Evolutionary conservation across 495 filamentous ascomycete species (phyloP).

Genomic region (Xylaria curta): DNA sequence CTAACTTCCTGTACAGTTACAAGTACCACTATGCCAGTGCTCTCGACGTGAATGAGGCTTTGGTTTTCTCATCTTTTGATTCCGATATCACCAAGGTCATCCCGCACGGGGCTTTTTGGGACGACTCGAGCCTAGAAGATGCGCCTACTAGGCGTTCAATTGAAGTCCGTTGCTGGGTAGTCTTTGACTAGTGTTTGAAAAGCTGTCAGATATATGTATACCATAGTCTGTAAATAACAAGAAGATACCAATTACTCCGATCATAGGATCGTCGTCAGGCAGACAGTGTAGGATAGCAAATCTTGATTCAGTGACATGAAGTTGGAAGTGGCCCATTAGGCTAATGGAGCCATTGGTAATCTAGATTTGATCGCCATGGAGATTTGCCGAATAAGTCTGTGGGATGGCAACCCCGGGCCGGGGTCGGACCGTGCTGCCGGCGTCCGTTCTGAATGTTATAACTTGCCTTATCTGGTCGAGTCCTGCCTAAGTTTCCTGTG

Average conservation of each 20-base stretch:
- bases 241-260: neutral
- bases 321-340: constrained; percentile 4
- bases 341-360: neutral
- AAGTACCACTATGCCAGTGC: constrained; percentile 50
- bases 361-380: constrained; percentile 4
- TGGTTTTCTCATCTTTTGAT: constrained; percentile 42
- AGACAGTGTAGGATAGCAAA: neutral
- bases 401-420: neutral
- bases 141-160: constrained; percentile 39
- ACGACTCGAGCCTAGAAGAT: constrained; percentile 33
- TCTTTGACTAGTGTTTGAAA: constrained; percentile 32
- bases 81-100: constrained; percentile 37
- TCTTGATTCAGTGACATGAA: constrained; percentile 4
- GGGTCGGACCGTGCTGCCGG: constrained; percentile 15
- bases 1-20: constrained; percentile 30
- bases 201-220: neutral
- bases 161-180: constrained; percentile 41
- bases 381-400: neutral
- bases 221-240: constrained; percentile 3
- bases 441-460: neutral
- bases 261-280: neutral
- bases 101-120: constrained; percentile 41
- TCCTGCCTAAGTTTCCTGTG: neutral
- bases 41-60: constrained; percentile 42
- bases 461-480: neutral